Evolutionary conservation across 1,284 basidiomycete species (phyloP), one percentile per base, ranked within the genome.

Genomic region (Cryptococcus hybrid): DNA sequence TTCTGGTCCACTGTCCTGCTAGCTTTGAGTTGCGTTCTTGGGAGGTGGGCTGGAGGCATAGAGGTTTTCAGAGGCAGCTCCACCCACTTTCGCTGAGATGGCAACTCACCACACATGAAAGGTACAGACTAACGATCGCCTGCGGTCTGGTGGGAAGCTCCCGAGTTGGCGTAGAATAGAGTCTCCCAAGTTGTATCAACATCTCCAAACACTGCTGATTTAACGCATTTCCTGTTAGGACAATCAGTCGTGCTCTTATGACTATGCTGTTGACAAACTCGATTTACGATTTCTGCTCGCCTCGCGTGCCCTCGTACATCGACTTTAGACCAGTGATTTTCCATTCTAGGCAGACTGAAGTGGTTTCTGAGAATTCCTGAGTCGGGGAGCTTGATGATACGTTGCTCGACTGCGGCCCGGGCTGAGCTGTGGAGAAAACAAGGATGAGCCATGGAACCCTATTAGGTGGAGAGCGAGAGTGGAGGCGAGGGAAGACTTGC

Each of bases 151-250:
- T 67, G 71, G 55, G 79, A 78, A 34, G 81, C 83, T 0, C 88
- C 89, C 46, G 88, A 86, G 72, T 91, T 91, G 6, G 89, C 83
- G 71, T 90, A 91, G 75, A 90, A 90, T 48, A 92, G 72, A 47
- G 90, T 85, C 84, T 90, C 67, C 57, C 67, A 78, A 5, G 76
- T 62, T 52, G 75, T 74, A 54, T 78, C 77, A 2, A 71, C 64
- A 60, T 78, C 77, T 7, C 77, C 77, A 59, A 78, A 78, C 5
- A 78, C 69, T 3, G 76, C 75, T 1, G 74, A 76, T 61, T 75
- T 76, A 68, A 78, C 67, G 59, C 77, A 78, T 61, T 77, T 77
- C 9, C 77, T 78, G 47, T 30, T 30, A 4, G 30, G 3, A 30
- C 30, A 30, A 4, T 30, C 30, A 30, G 30, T 30, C 34, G 15